Evolutionary conservation across 345 rosid species (phyloP), one percentile per base, ranked within the genome.

Genomic region (Pugionium dolabratum): DNA sequence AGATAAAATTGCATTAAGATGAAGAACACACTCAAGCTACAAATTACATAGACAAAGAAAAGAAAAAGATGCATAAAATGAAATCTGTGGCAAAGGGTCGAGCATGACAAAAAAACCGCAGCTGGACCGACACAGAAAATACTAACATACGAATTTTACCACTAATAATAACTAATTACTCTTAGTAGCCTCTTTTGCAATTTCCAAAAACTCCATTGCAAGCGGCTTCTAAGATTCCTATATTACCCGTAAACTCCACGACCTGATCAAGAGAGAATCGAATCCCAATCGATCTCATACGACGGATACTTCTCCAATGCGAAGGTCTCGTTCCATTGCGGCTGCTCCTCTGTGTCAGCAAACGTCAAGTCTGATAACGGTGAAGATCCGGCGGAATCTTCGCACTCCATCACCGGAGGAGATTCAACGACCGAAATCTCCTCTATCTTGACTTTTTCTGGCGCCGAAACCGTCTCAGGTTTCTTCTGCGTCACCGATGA

Each of bases 201-300:
- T 73, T 67, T 59, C 66, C 75, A 62, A 80, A 80, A 76, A 76
- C 79, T 67, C 65, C 59, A 77, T 67, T 63, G 77, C 83, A 80
- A 66, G 54, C 40, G 31, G 75, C 80, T 42, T 29, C 18, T 18
- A 18, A 18, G 18, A 18, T 30, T 39, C 46, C 73, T 54, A 61
- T 0, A 6, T 10, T 67, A 62, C 77, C 77, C 73, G 58, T 67
- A 74, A 46, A 46, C 7, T 48, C 5, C 35, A 37, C 4, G 7
- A 4, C 1, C 3, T n/a, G 31, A 50, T 54, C 52, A 79, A 28
- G 79, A 72, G 37, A 68, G 55, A 27, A 87, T 82, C 25, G 90
- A 78, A 33, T 71, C 95, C 97, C 97, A 92, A 51, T 92, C 98
- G 26, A 89, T 92, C 86, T 92, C 98, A 26, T 78, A 81, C 18